Conservation (phyloP, 441 rosid genomes). For the Gossypium trilobum region DNA sequence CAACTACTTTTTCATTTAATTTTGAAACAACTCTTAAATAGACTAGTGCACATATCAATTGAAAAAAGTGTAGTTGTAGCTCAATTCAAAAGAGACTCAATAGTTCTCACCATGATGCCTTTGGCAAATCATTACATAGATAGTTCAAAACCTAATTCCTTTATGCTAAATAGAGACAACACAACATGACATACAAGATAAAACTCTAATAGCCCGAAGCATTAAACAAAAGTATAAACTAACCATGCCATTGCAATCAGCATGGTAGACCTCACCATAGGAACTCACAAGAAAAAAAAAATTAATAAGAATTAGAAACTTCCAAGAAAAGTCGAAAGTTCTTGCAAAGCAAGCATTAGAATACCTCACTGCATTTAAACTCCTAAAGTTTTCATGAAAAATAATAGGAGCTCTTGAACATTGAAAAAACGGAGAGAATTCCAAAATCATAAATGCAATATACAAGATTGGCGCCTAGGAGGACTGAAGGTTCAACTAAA, state of each 20-base stretch:
- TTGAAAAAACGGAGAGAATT: not conserved
- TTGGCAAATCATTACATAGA: not conserved
- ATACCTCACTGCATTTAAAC: not conserved
- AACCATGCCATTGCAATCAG: conserved; percentile 97
- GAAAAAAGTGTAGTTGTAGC: not conserved
- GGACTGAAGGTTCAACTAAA: too few relatives aligned
- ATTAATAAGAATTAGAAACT: conserved; percentile 11
- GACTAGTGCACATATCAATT: not conserved
- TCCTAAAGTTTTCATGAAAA: not conserved
- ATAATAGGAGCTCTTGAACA: not conserved
- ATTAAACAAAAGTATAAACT: conserved; percentile 24
- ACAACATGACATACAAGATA: not conserved
- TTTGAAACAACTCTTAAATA: not conserved
- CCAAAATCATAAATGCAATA: not conserved
- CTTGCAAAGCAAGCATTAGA: not conserved
- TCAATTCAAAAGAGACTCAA: not conserved
- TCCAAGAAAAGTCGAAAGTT: not conserved
- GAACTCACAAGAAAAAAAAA: conserved; percentile 48
- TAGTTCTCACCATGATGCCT: conserved; percentile 1
- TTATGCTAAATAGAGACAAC: not conserved
- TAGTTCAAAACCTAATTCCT: not conserved
- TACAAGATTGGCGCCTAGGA: too few relatives aligned
- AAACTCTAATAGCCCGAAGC: conserved; percentile 1
- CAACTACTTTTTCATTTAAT: not conserved
- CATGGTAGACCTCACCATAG: conserved; percentile 95